These are phyloP conservation scores for Aspergillus piperis DNA, from an alignment of 2,329 filamentous ascomycete species.

Conservation along the genomic window DNA sequence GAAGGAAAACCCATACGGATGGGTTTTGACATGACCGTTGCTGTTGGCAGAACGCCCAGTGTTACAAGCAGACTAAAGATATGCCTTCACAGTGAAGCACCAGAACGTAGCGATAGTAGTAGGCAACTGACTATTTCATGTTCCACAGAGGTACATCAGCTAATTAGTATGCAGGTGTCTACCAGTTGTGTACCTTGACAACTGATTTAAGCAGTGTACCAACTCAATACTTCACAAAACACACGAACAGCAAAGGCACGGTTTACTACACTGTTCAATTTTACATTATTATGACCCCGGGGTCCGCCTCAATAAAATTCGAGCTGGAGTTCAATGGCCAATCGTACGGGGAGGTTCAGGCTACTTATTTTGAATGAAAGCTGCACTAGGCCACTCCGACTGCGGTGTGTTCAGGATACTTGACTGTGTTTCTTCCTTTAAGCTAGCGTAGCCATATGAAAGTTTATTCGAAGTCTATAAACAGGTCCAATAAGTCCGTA, in stretches of 20 bases:
- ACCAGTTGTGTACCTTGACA: constrained; percentile 16
- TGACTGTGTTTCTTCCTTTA: neutral
- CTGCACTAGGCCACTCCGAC: neutral
- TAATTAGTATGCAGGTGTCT: constrained; percentile 7
- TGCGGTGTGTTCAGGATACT: neutral
- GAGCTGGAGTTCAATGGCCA: constrained; percentile 26
- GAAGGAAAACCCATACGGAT: constrained; percentile 19
- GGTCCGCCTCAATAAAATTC: constrained; percentile 23
- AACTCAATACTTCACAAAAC: constrained; percentile 13
- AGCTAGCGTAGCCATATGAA: too few relatives aligned
- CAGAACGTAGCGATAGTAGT: neutral
- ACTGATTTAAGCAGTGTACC: constrained; percentile 22
- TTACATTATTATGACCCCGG: constrained; percentile 18
- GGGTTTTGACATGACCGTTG: accelerated
- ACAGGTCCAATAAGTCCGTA: too few relatives aligned
- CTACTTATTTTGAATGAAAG: constrained; percentile 15
- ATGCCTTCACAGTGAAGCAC: constrained; percentile 11
- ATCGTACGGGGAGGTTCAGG: constrained; percentile 22
- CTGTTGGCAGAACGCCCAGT: accelerated
- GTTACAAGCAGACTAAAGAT: neutral
- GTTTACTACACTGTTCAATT: constrained; percentile 16
- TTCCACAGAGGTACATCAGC: neutral
- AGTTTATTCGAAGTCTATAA: too few relatives aligned
- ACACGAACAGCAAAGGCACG: constrained; percentile 13
- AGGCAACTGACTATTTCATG: neutral